Percentiles rank a stretch among this genome's conserved stretches.
phyloP scores from a whole-genome alignment of 2,329 filamentous ascomycete species.

The Alternaria arbusti region DNA sequence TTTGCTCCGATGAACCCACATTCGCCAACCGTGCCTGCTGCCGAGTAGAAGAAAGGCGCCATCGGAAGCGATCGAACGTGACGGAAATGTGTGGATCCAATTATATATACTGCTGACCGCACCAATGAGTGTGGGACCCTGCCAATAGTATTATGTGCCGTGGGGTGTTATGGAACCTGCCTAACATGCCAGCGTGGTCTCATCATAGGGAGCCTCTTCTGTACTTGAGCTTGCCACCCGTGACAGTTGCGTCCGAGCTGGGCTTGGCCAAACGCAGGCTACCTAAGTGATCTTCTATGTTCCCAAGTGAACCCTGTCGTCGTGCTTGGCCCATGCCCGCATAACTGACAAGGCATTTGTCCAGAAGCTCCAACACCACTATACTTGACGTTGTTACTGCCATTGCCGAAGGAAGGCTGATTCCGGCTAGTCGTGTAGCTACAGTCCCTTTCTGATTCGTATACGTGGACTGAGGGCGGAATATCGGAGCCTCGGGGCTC shows the following conservation, averaged over 20 bases:
- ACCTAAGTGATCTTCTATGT: neutral
- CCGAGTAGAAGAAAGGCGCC: neutral
- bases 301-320: neutral
- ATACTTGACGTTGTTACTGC: conserved; percentile 1
- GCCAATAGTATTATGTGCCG: neutral
- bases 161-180: neutral
- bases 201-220: conserved; percentile 29
- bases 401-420: conserved; percentile 26
- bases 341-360: conserved; percentile 24
- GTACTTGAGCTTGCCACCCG: conserved; percentile 1
- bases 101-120: neutral
- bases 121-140: conserved; percentile 2
- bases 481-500: conserved; percentile 31
- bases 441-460: neutral
- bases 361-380: conserved; percentile 14
- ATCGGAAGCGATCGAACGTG: neutral
- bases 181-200: conserved; percentile 7
- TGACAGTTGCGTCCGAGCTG: neutral
- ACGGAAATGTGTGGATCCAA: conserved; percentile 2
- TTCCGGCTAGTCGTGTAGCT: conserved; percentile 17
- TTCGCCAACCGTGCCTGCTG: neutral
- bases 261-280: neutral
- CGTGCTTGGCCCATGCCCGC: conserved; percentile 5
- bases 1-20: neutral
- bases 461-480: conserved; percentile 22